Evolutionary conservation across 2,329 filamentous ascomycete genomes (phyloP).

Genomic region (Sarocladiaceae sp.): DNA sequence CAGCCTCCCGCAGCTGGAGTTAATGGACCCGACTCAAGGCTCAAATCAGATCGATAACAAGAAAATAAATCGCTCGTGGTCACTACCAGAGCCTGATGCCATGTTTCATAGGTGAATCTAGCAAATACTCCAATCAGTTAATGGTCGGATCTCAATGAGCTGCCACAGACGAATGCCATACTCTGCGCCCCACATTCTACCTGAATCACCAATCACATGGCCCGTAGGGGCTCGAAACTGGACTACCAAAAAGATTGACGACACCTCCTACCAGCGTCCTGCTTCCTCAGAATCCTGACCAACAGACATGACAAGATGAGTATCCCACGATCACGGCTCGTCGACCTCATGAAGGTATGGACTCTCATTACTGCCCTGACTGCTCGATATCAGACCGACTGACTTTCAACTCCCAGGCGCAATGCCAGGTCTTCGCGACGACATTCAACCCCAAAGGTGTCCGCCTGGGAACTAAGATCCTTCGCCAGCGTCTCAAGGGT

Average conservation of each 20-base stretch:
- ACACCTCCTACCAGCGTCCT: not conserved
- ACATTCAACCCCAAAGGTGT: conserved; percentile 82
- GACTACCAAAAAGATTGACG: conserved; percentile 19
- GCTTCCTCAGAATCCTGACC: not conserved
- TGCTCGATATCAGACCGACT: conserved; percentile 15
- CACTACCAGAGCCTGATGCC: no score
- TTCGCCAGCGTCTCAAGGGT: conserved; percentile 85
- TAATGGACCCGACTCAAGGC: no score
- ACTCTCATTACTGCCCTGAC: not conserved
- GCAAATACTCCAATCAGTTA: no score
- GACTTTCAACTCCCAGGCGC: conserved; percentile 51
- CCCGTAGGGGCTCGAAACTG: conserved; percentile 17
- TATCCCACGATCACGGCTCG: conserved; percentile 56
- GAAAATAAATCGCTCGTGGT: no score
- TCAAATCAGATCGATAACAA: no score
- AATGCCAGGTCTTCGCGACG: conserved; percentile 88
- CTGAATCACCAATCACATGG: not conserved
- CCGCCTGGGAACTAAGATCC: conserved; percentile 85
- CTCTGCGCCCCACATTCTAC: not conserved
- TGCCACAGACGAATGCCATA: not conserved
- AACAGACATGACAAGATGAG: conserved; percentile 46
- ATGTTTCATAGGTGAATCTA: no score
- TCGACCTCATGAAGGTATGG: conserved; percentile 75
- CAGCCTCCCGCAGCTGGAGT: no score
- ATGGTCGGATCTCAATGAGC: no score